Conservation (phyloP, 2,329 filamentous ascomycete species). For the Dothideomycetes sp. region DNA sequence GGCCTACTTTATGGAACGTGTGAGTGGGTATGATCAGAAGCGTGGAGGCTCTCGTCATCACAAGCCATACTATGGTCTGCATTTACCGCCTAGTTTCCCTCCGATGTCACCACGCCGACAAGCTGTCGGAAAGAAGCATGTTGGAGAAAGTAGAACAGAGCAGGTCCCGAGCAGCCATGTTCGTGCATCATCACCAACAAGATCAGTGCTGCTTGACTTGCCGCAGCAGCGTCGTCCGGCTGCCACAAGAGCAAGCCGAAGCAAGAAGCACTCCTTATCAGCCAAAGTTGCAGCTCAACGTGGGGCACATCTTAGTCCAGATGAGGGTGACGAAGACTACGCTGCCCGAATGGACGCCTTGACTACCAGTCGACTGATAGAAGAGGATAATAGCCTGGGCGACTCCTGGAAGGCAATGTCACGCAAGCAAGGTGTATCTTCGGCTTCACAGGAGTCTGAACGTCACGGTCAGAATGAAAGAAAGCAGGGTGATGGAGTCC, state of each 20-base stretch:
- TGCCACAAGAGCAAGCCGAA: not conserved
- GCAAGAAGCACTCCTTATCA: not conserved
- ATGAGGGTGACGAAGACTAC: slow-evolving; percentile 5
- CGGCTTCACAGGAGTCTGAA: not conserved
- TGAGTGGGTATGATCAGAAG: slow-evolving; percentile 9
- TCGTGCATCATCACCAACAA: slow-evolving; percentile 3
- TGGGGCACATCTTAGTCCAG: slow-evolving; percentile 1
- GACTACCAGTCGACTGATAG: slow-evolving; percentile 12
- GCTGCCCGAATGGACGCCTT: slow-evolving; percentile 4
- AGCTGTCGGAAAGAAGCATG: not conserved
- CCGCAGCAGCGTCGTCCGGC: not conserved
- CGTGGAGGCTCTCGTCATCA: slow-evolving; percentile 8
- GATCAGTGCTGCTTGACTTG: slow-evolving; percentile 9
- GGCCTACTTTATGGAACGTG: slow-evolving; percentile 72
- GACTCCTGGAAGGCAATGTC: slow-evolving; percentile 10
- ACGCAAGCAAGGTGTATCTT: not conserved
- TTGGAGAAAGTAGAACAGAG: not conserved
- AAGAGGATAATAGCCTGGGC: slow-evolving; percentile 9
- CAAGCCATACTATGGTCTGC: slow-evolving; percentile 6
- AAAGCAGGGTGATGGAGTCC: slow-evolving; percentile 7
- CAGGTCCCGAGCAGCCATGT: too few relatives aligned
- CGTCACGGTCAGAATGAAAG: slow-evolving; percentile 1
- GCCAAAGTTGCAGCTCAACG: not conserved
- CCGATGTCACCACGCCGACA: slow-evolving; percentile 8
- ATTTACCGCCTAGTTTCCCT: slow-evolving; percentile 11